These are phyloP conservation scores for Lactuca sativa DNA, from an alignment of 129 eudicot genomes.

Conservation along the genomic window DNA sequence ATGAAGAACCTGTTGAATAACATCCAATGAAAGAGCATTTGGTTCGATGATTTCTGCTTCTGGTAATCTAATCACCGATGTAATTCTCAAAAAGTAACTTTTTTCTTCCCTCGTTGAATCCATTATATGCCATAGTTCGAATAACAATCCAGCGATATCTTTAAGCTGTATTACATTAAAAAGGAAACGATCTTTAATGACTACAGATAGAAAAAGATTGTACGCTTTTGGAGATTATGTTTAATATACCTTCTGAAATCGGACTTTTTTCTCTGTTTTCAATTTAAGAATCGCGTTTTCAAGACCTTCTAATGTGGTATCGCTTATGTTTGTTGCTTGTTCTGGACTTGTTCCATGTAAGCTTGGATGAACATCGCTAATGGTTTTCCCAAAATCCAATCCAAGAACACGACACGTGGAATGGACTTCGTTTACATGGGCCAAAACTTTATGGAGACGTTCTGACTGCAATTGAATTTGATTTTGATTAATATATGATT, in stretches of 20 bases:
- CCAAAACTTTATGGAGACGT: constrained; percentile 73
- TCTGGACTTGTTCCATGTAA: constrained; percentile 57
- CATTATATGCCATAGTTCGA: constrained; percentile 87
- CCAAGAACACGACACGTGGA: constrained; percentile 68
- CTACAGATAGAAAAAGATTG: neutral
- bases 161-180: constrained; percentile 52
- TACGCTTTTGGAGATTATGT: neutral
- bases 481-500: neutral
- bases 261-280: constrained; percentile 72
- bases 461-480: constrained; percentile 53
- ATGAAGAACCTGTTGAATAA: constrained; percentile 61
- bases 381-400: constrained; percentile 70
- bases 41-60: constrained; percentile 66
- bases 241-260: constrained; percentile 70
- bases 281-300: constrained; percentile 61
- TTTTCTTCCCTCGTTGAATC: constrained; percentile 70
- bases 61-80: constrained; percentile 44
- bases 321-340: constrained; percentile 75
- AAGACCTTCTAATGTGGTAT: constrained; percentile 68
- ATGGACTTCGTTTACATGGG: constrained; percentile 76
- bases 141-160: constrained; percentile 55
- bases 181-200: neutral
- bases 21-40: constrained; percentile 63
- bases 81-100: constrained; percentile 48
- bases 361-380: constrained; percentile 88